Evolutionary conservation across 352 stramenopile genomes (phyloP).

Genomic region (Thraustotheca clavata): DNA sequence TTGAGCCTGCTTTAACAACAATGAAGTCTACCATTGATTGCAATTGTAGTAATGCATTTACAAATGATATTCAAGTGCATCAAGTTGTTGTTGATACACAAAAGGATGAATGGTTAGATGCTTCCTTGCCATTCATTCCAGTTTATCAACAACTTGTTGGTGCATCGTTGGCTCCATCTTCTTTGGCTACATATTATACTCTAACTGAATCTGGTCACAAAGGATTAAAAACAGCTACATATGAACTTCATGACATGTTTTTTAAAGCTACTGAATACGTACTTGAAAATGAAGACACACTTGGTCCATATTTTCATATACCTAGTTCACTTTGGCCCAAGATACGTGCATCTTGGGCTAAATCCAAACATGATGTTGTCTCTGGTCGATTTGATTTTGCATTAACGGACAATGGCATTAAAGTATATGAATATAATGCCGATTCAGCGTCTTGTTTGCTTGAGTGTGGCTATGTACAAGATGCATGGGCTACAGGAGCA

Average conservation of each 20-base stretch:
- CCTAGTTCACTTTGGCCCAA: conserved; percentile 11
- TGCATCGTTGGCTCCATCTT: neutral
- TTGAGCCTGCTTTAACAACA: neutral
- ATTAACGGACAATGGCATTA: conserved; percentile 10
- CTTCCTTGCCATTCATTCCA: neutral
- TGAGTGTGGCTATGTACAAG: conserved; percentile 18
- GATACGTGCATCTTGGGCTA: conserved; percentile 14
- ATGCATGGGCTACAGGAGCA: conserved; percentile 3
- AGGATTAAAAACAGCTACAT: neutral
- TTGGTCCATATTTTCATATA: conserved; percentile 16
- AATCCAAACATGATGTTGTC: conserved; percentile 10
- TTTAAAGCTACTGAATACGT: conserved; percentile 16
- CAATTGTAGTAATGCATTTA: neutral
- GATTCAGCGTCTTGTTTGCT: conserved; percentile 19
- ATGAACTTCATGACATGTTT: conserved; percentile 18
- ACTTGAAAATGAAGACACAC: conserved; percentile 2
- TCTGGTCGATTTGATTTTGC: conserved; percentile 21
- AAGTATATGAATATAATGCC: conserved; percentile 22
- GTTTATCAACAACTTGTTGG: conserved; percentile 14
- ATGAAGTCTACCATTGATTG: neutral
- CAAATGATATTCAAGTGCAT: conserved; percentile 1
- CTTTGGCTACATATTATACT: conserved; percentile 1
- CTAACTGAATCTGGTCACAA: conserved; percentile 11
- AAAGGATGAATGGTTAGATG: neutral
- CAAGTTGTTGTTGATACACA: neutral